These are phyloP conservation scores for Metroxylon sagu DNA, from an alignment of 176 grass and related monocot species.

Conservation along the genomic window DNA sequence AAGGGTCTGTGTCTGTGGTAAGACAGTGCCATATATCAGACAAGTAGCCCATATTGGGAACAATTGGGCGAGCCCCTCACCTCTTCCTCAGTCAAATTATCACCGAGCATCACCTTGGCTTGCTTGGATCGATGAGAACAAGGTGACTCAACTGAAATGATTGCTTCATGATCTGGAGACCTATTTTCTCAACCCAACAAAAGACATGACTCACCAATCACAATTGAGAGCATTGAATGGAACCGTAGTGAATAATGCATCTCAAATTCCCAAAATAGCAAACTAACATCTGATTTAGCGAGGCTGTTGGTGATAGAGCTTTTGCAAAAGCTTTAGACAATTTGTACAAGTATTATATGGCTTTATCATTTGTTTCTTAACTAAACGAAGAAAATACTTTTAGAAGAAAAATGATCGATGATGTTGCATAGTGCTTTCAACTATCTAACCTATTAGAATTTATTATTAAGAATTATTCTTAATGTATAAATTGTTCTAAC, in stretches of 20 bases:
- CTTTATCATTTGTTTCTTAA: too few species aligned
- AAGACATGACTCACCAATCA: too few species aligned
- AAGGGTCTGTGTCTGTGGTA: conserved; percentile 23
- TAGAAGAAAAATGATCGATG: too few species aligned
- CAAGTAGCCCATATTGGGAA: conserved; percentile 6
- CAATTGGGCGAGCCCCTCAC: neutral
- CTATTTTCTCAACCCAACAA: neutral
- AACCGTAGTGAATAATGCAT: neutral
- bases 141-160: neutral
- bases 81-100: neutral
- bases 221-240: too few species aligned
- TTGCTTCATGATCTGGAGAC: neutral
- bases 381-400: too few species aligned
- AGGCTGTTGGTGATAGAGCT: too few species aligned
- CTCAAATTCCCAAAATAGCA: neutral
- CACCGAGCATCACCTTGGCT: neutral
- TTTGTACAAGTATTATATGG: too few species aligned
- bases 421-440: too few species aligned
- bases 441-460: too few species aligned
- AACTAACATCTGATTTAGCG: neutral
- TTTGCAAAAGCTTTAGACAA: too few species aligned
- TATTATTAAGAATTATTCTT: too few species aligned
- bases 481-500: too few species aligned
- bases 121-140: conserved; percentile 1
- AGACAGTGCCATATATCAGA: conserved; percentile 7